Evolutionary conservation across 768 basidiomycete species (phyloP), one percentile per base, ranked within the genome.

Genomic region (Tricholomella constricta): DNA sequence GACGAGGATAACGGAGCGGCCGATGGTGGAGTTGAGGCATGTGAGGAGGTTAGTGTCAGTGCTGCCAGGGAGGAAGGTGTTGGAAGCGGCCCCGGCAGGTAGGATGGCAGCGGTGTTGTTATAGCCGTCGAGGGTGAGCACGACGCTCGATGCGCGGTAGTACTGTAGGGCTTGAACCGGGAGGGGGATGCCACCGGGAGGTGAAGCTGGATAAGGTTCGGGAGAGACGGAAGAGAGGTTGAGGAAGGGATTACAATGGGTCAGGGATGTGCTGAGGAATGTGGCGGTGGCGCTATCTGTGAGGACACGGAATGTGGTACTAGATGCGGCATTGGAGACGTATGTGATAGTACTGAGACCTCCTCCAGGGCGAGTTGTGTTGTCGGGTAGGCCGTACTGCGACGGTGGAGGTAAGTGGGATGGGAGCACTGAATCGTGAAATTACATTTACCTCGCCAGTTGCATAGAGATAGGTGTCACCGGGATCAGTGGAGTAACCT

Each of bases 161-260:
- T 86, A 86, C 48, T 85, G 80, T 5, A 85, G 59, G 0, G 74
- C 77, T 54, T 81, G 75, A 55, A 80, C 76, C 0, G 82, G 81
- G 0, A 41, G 48, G 14, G 57, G 57, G 4, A 14, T 23, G 11
- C 9, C 19, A 3, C 45, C 34, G 2, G 47, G 10, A 6, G 40
- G 12, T 2, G 31, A 34, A 19, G n/a, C 17, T 5, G 44, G 42
- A 19, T 49, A 48, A 11, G 45, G 46, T 15, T 40, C 17, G 4
- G 54, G 46, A 7, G 25, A 45, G 2, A 47, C 31, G 20, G 57
- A 40, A 0, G 45, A 45, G 6, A 34, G 29, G 43, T 52, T 46
- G 31, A 49, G 26, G 20, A 25, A 19, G 2, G 37, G 26, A 2
- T 44, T 40, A 15, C 50, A 51, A 36, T 4, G 2, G n/a, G 23